Evolutionary conservation across 441 rosid species (phyloP), one percentile per base, ranked within the genome.

Genomic region (Brassica hybrid): DNA sequence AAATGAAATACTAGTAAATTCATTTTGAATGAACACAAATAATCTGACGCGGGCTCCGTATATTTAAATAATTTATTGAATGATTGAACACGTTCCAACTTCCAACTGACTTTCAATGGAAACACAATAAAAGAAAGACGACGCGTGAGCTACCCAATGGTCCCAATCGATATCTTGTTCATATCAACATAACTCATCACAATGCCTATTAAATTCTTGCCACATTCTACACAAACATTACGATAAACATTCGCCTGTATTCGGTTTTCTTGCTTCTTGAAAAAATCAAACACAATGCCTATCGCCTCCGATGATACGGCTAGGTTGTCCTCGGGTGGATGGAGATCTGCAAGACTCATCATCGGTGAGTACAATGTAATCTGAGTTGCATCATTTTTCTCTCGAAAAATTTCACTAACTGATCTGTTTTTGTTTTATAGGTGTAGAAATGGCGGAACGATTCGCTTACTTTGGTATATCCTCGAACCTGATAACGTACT

Each of bases 321-420:
- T 27, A 66, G 45, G 38, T 36, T 16, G 36, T 58, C 73, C 54
- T 30, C 79, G 10, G 74, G 79, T 18, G 74, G 79, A 11, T 88
- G 95, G 95, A 84, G 75, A 74, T 87, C 95, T 0, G 89, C 89
- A 4, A 72, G 75, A 63, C 80, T 88, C 76, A 87, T 90, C 65
- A 87, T 79, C 3, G 25, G 82, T 79, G 27, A 54, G 65, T 41
- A 36, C 8, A 70, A 8, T 36, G 5, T 2, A 16, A 11, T 1
- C 18, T 4, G 7, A 58, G n/a, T 1, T 14, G 18, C 3, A 17
- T 27, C 16, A 18, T 5, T 62, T 64, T 17, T 10, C 43, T 64
- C 68, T 5, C 5, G 27, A 4, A 64, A 30, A 64, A 36, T 38
- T 17, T 36, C 4, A 11, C 45, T 32, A 16, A 10, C n/a, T 43